Evolutionary conservation across 208 protist species (phyloP).

Genomic region (Leishmania amazonensis): DNA sequence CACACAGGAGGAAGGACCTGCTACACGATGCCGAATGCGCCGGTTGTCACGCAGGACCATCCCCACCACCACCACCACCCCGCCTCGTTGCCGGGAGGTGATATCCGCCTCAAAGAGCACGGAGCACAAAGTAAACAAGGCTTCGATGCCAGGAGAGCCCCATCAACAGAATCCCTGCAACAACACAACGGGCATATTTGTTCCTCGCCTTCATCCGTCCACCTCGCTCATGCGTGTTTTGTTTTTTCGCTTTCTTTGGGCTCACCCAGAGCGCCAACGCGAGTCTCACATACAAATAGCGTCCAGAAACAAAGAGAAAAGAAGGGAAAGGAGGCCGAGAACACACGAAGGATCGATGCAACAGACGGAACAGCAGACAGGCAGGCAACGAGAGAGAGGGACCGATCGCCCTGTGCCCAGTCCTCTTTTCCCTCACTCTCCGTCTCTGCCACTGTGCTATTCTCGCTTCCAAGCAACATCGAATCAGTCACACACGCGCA

Average conservation of each 20-base stretch:
- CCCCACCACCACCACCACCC: background rate
- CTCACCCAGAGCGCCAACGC: background rate
- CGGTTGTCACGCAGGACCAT: background rate
- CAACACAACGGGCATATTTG: background rate
- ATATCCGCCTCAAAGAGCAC: background rate
- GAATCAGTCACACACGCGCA: background rate
- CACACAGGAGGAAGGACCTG: background rate
- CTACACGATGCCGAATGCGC: background rate
- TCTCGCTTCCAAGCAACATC: background rate
- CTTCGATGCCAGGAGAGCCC: background rate
- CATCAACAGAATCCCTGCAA: background rate
- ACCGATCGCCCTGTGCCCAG: background rate
- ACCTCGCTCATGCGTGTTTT: background rate
- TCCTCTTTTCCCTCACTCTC: background rate
- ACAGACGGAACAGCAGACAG: background rate
- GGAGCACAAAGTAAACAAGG: background rate
- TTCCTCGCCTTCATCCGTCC: background rate
- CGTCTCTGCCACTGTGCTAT: background rate
- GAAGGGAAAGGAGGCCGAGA: background rate
- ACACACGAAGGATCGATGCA: background rate
- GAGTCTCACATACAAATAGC: slow-evolving; percentile 1
- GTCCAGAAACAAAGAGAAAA: background rate
- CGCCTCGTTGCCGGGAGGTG: background rate
- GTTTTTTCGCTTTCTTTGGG: background rate
- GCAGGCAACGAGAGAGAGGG: background rate